phyloP scores from a whole-genome alignment of 225 moss, liverwort and hornwort genomes.

The Sphagnum tenellum region DNA sequence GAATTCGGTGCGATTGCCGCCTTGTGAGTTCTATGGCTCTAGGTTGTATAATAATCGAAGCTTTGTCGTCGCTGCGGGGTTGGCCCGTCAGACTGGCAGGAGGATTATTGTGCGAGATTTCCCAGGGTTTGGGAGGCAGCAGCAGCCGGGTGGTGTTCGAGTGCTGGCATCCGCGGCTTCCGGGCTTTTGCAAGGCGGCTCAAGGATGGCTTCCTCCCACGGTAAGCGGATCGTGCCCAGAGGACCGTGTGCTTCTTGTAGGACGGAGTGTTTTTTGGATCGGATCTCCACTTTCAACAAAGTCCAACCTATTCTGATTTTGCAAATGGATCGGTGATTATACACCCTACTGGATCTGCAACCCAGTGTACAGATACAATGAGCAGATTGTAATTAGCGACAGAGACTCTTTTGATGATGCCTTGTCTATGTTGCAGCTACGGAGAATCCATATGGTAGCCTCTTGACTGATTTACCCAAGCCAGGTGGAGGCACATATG shows the following conservation, averaged over 20 bases:
- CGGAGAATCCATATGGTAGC: constrained; percentile 55
- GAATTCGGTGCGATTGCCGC: no score
- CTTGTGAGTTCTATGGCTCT: no score
- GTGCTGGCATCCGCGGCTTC: no score
- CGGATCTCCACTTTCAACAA: no score
- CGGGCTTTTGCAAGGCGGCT: constrained; percentile 2
- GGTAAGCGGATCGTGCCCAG: constrained; percentile 7
- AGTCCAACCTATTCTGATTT: not conserved
- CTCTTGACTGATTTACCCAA: constrained; percentile 77
- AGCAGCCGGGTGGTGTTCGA: no score
- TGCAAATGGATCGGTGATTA: not conserved
- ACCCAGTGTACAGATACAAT: not conserved
- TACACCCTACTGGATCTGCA: not conserved
- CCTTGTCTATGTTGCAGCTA: constrained; percentile 13
- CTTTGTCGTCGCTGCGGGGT: no score
- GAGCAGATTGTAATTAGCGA: constrained; percentile 3
- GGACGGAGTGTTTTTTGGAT: no score
- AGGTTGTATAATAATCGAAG: no score
- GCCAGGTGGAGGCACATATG: constrained; percentile 59
- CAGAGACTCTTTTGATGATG: not conserved
- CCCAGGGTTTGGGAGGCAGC: no score
- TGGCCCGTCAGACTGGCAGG: no score
- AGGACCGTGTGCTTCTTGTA: no score
- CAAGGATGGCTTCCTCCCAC: constrained; percentile 27
- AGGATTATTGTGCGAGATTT: no score